A percentile compares a stretch with the other conserved stretches of the same genome.
Evolutionary conservation across 768 basidiomycete genomes (phyloP).

Genomic region (Boletus bicolor): DNA sequence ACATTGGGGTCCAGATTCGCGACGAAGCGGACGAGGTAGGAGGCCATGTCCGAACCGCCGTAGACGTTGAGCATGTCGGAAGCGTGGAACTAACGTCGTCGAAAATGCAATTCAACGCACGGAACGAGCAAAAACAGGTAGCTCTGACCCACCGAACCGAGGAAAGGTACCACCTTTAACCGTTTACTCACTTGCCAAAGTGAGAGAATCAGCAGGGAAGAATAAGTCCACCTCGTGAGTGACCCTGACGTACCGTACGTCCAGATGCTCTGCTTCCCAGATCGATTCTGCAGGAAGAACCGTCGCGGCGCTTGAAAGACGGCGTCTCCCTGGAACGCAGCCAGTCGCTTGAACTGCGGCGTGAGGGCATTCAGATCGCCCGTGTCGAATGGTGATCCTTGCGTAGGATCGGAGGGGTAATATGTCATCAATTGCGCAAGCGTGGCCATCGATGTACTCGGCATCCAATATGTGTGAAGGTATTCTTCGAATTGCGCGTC

Average conservation of each 20-base stretch:
- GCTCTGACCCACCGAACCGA: slow-evolving; percentile 41
- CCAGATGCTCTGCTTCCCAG: slow-evolving; percentile 42
- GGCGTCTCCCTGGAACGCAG: slow-evolving; percentile 49
- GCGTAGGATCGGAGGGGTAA: slow-evolving; percentile 39
- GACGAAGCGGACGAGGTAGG: slow-evolving; percentile 31
- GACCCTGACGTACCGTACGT: slow-evolving; percentile 10
- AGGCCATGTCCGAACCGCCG: slow-evolving; percentile 38
- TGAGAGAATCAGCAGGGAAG: not conserved
- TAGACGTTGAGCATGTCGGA: slow-evolving; percentile 44
- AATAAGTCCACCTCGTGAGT: not conserved
- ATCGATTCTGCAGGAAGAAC: slow-evolving; percentile 40
- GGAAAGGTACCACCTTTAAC: slow-evolving; percentile 38
- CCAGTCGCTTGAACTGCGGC: slow-evolving; percentile 49
- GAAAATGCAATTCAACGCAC: not conserved
- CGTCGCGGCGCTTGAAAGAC: slow-evolving; percentile 50
- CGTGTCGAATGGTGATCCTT: slow-evolving; percentile 56
- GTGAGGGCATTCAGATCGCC: slow-evolving; percentile 41
- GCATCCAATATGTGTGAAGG: slow-evolving; percentile 29
- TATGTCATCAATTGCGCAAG: slow-evolving; percentile 25
- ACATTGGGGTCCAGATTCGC: slow-evolving; percentile 38
- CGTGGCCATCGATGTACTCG: slow-evolving; percentile 20
- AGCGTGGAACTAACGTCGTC: slow-evolving; percentile 36
- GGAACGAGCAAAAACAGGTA: not conserved
- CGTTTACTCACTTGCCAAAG: slow-evolving; percentile 39
- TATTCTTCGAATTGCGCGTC: slow-evolving; percentile 29